Evolutionary conservation across 139 green algal genomes (phyloP), one percentile per base, ranked within the genome.

Genomic region (Chlorella sp.): DNA sequence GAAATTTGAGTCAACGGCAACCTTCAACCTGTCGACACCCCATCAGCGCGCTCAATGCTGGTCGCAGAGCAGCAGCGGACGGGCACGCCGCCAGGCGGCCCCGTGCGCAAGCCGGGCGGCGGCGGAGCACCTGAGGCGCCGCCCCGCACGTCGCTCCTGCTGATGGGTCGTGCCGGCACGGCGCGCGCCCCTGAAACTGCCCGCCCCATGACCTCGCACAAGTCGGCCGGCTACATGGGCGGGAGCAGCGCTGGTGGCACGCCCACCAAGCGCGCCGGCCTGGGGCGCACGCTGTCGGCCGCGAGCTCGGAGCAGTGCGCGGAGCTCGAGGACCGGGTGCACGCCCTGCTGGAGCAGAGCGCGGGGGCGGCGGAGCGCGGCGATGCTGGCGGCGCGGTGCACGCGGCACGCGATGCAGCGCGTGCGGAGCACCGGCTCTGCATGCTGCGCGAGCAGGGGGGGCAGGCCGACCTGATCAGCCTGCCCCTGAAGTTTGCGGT

Each of bases 151-250:
- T n/a, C n/a, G n/a, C n/a, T n/a, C n/a, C n/a, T n/a, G n/a, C n/a
- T n/a, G n/a, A n/a, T n/a, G n/a, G n/a, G n/a, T n/a, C n/a, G n/a
- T n/a, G n/a, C n/a, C n/a, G n/a, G n/a, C n/a, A n/a, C n/a, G n/a
- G n/a, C n/a, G n/a, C n/a, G n/a, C n/a, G n/a, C n/a, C n/a, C n/a
- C n/a, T n/a, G n/a, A n/a, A n/a, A n/a, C 53, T 15, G 86, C 79
- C 11, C 83, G 91, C 1, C 91, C 91, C 11, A 94, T 96, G 90
- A 96, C 90, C 8, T 91, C 89, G n/a, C n/a, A n/a, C n/a, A n/a
- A n/a, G n/a, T n/a, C n/a, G n/a, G n/a, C n/a, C n/a, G n/a, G n/a
- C n/a, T n/a, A n/a, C n/a, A n/a, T n/a, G n/a, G n/a, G n/a, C n/a
- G n/a, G n/a, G n/a, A n/a, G n/a, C n/a, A n/a, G n/a, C n/a, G n/a